Base-by-base conservation (phyloP, 345 rosid genomes). In the Microcos paniculata region DNA sequence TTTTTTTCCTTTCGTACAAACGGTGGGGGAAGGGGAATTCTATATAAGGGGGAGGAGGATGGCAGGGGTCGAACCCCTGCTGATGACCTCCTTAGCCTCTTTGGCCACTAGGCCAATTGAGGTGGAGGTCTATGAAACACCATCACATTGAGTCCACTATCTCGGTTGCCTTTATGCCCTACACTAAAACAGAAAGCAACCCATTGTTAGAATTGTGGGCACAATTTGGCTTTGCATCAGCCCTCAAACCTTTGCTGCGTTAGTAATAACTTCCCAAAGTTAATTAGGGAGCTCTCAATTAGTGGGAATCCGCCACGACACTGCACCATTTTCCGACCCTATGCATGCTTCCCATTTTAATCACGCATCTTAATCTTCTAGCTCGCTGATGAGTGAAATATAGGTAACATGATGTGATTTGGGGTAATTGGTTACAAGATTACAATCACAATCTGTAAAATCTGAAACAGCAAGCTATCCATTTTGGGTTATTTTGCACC, bases 221-320 rank as follows among this genome's bases (percentile, higher is more conserved):
- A 4, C 33, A 62, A 28, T 52, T 56, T 51, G 56, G 75, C 75
- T 30, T 52, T 65, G 35, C 28, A 72, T 23, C 11, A 43, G 24
- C 64, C 6, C 2, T 31, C n/a, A 14, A 15, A 15, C 38, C 38
- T 28, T 59, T 15, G 45, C 10, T 42, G 64, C 28, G 64, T 19
- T 28, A 30, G 14, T 30, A 8, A 21, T 26, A 52, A 56, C 77
- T 77, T 80, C 84, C 85, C 71, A 52, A 68, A 18, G 28, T 70
- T 72, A 8, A 2, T 35, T 35, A 35, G 38, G 38, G 38, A 35
- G 40, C 0, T 69, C 46, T 61, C 19, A n/a, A 3, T 28, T 28
- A 40, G 81, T 80, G 76, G 79, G 69, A 82, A 76, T 78, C 80
- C 79, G 33, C 81, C 75, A 26, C 33, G 77, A 77, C 51, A 70